These are phyloP conservation scores for Termitomyces sp. DNA, from an alignment of 768 basidiomycete genomes.

Conservation along the genomic window DNA sequence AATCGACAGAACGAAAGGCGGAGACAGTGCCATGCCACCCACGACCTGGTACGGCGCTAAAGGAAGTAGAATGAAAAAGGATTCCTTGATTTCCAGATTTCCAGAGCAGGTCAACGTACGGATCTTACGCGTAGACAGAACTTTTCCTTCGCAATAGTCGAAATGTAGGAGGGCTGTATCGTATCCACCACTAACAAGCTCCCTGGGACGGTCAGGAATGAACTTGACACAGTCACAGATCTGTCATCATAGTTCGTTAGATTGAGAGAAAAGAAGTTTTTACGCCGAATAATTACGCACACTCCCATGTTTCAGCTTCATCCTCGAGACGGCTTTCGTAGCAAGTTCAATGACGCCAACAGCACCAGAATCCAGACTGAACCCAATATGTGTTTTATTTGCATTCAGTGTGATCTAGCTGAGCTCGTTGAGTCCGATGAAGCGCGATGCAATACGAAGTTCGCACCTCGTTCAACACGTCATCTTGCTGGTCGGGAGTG, in stretches of 20 bases:
- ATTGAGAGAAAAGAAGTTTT: neutral
- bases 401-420: conserved; percentile 60
- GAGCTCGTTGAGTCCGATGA: conserved; percentile 23
- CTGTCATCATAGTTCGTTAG: conserved; percentile 27
- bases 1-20: conserved; percentile 67
- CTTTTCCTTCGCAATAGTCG: conserved; percentile 49
- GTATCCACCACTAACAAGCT: conserved; percentile 75
- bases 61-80: conserved; percentile 1
- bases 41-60: conserved; percentile 33
- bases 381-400: conserved; percentile 54
- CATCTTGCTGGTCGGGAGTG: conserved; percentile 35
- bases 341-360: conserved; percentile 64
- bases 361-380: conserved; percentile 61
- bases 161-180: conserved; percentile 66
- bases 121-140: conserved; percentile 56
- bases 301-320: conserved; percentile 59
- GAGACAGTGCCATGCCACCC: conserved; percentile 55
- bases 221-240: conserved; percentile 68
- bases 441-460: neutral
- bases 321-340: conserved; percentile 38
- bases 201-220: conserved; percentile 63
- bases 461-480: conserved; percentile 66
- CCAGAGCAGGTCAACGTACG: conserved; percentile 32
- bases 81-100: neutral
- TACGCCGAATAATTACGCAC: conserved; percentile 32